These are phyloP conservation scores for Rhizodiscina lignyota DNA, from an alignment of 495 filamentous ascomycete species.

Conservation along the genomic window DNA sequence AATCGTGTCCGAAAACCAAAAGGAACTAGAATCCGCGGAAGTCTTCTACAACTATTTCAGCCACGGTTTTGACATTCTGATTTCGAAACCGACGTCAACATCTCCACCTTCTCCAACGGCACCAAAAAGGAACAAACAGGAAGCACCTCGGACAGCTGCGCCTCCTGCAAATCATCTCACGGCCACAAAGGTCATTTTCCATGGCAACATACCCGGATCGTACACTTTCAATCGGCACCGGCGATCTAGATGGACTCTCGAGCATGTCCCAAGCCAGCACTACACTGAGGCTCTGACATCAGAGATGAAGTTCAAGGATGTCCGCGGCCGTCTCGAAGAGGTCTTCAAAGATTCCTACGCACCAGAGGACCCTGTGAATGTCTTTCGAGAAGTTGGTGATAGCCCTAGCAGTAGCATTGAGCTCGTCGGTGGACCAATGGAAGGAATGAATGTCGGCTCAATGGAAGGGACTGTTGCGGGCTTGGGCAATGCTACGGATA, in stretches of 20 bases:
- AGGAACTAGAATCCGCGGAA: constrained; percentile 68
- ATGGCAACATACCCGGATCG: constrained; percentile 87
- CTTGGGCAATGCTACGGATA: constrained; percentile 15
- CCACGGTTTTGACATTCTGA: constrained; percentile 84
- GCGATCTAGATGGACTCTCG: constrained; percentile 71
- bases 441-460: constrained; percentile 51
- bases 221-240: constrained; percentile 94
- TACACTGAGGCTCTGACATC: constrained; percentile 35
- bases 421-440: constrained; percentile 81
- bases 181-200: constrained; percentile 77
- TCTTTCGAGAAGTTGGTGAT: constrained; percentile 82
- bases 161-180: constrained; percentile 42
- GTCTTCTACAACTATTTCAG: constrained; percentile 96
- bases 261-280: constrained; percentile 24
- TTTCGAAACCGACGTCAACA: constrained; percentile 54
- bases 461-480: background rate
- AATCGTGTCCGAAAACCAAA: constrained; percentile 45
- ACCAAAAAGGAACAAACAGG: constrained; percentile 3
- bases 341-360: constrained; percentile 53
- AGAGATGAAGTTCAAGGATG: constrained; percentile 58
- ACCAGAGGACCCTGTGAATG: constrained; percentile 55
- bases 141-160: constrained; percentile 8
- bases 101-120: constrained; percentile 45
- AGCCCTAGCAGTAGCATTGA: constrained; percentile 86
- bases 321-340: constrained; percentile 48